A percentile compares a stretch with the other conserved stretches of the same genome.
These are phyloP conservation scores for Onygena corvina DNA, from an alignment of 2,329 filamentous ascomycete species.

Conservation along the genomic window DNA sequence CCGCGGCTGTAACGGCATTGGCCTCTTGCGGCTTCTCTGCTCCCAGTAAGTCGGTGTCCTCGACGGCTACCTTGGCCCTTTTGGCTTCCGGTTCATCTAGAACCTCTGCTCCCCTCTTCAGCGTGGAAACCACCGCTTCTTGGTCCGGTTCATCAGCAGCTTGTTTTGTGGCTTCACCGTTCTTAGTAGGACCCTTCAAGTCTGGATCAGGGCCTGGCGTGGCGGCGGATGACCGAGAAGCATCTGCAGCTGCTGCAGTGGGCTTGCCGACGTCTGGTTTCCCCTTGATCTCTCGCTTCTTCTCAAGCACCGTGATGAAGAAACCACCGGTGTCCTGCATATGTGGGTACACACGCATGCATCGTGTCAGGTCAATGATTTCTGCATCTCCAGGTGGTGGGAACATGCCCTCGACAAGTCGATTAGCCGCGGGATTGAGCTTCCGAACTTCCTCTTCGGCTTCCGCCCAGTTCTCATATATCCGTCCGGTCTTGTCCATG, in stretches of 20 bases:
- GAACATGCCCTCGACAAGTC: constrained; percentile 75
- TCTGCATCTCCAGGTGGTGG: constrained; percentile 47
- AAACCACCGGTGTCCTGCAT: constrained; percentile 93
- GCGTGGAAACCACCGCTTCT: constrained; percentile 8
- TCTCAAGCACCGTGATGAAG: constrained; percentile 92
- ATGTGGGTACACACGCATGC: constrained; percentile 90
- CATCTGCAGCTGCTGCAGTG: constrained; percentile 10
- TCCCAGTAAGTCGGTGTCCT: constrained; percentile 12
- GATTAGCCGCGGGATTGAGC: constrained; percentile 48
- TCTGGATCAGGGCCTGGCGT: constrained; percentile 20
- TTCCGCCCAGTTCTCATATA: constrained; percentile 73
- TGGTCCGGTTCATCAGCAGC: background rate
- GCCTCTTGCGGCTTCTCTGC: constrained; percentile 6
- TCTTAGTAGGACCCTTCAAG: constrained; percentile 17
- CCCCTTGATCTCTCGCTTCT: constrained; percentile 72
- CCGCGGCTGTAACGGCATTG: constrained; percentile 9
- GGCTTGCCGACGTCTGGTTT: constrained; percentile 49
- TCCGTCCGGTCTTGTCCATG: constrained; percentile 70
- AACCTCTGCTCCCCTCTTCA: constrained; percentile 28
- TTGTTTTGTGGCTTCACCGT: background rate
- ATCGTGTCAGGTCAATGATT: constrained; percentile 68
- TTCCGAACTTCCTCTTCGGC: constrained; percentile 56
- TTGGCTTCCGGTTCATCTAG: constrained; percentile 26
- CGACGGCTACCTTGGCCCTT: constrained; percentile 31
- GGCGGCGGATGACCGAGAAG: background rate